Percentiles rank a stretch among this genome's conserved stretches.
Conservation (phyloP, 768 basidiomycete species). For the Mycena epipterygia region DNA sequence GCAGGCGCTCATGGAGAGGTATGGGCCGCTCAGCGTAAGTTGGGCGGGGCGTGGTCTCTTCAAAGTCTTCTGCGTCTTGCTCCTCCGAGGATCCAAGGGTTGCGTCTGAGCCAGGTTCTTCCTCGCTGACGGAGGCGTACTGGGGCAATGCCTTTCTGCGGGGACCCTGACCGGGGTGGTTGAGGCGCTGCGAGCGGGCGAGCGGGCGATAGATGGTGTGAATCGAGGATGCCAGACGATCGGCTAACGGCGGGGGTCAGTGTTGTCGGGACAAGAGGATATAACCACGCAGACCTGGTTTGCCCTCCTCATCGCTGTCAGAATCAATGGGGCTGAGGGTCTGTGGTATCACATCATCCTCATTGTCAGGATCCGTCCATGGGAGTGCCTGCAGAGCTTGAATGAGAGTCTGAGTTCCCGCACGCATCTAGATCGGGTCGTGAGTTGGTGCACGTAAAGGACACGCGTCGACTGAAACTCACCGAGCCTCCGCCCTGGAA, state of each 20-base stretch:
- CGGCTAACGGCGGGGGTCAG: conserved; percentile 46
- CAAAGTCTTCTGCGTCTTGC: conserved; percentile 62
- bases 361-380: conserved; percentile 79
- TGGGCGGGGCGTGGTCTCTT: conserved; percentile 61
- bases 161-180: conserved; percentile 39
- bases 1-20: conserved; percentile 19
- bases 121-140: conserved; percentile 43
- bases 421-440: conserved; percentile 73
- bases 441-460: conserved; percentile 22
- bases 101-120: conserved; percentile 49
- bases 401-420: conserved; percentile 90
- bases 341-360: conserved; percentile 68
- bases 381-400: conserved; percentile 91
- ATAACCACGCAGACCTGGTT: conserved; percentile 41
- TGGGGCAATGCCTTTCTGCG: conserved; percentile 37
- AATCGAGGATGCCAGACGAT: conserved; percentile 83
- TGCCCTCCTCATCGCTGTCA: conserved; percentile 78
- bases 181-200: conserved; percentile 70
- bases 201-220: conserved; percentile 90
- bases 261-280: not conserved
- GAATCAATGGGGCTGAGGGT: conserved; percentile 59
- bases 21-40: conserved; percentile 31
- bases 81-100: conserved; percentile 46
- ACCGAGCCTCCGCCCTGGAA: conserved; percentile 83
- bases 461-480: conserved; percentile 43